These are phyloP conservation scores for Euphorbia lathyris DNA, from an alignment of 345 rosid species.

Conservation along the genomic window DNA sequence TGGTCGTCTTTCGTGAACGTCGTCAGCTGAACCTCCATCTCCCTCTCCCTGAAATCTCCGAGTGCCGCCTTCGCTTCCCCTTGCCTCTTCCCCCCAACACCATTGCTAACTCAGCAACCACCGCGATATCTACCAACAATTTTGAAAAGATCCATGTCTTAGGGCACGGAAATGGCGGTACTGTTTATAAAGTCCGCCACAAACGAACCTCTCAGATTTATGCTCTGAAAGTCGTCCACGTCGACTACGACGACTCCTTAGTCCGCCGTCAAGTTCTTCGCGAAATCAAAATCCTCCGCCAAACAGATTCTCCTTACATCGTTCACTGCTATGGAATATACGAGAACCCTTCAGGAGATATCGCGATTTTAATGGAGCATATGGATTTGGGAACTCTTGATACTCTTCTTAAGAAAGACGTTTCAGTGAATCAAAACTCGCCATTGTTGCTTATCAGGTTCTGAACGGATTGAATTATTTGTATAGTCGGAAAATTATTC, in stretches of 20 bases:
- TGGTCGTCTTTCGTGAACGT: constrained; percentile 76
- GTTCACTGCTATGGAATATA: constrained; percentile 57
- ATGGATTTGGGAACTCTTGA: constrained; percentile 80
- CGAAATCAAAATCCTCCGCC: constrained; percentile 81
- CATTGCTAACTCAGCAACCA: constrained; percentile 14
- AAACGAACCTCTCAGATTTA: constrained; percentile 48
- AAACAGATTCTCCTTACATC: constrained; percentile 60
- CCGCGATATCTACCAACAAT: constrained; percentile 34
- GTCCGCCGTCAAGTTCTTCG: constrained; percentile 60
- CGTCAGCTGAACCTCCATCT: constrained; percentile 84
- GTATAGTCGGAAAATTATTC: constrained; percentile 66
- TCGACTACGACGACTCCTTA: constrained; percentile 45
- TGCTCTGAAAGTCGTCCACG: constrained; percentile 67
- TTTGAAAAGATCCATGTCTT: constrained; percentile 65
- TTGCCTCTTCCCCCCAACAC: constrained; percentile 44
- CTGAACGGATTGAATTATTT: constrained; percentile 60
- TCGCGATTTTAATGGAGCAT: constrained; percentile 68
- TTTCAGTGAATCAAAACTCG: constrained; percentile 47
- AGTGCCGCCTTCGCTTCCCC: constrained; percentile 49
- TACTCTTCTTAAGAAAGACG: constrained; percentile 33
- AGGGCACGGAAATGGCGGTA: constrained; percentile 87
- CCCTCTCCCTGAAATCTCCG: constrained; percentile 49
- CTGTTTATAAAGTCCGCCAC: constrained; percentile 67
- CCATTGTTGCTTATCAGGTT: constrained; percentile 56
- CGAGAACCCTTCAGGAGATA: constrained; percentile 65